A percentile compares a stretch with the other conserved stretches of the same genome.
Evolutionary conservation across 148 eudicot species (phyloP).

Genomic region (Vaccinium macrocarpon): DNA sequence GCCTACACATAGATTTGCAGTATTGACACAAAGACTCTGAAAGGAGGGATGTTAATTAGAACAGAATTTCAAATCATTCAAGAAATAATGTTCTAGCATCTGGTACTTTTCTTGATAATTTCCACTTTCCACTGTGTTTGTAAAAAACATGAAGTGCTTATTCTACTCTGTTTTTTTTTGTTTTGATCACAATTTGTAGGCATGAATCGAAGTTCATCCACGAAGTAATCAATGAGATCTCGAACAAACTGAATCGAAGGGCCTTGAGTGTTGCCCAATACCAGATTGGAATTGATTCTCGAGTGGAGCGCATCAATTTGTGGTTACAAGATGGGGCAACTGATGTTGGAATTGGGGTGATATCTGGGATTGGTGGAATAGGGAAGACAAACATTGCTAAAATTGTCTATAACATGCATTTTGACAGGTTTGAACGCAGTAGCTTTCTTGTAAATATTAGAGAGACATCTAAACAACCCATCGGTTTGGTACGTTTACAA

Average conservation of each 20-base stretch:
- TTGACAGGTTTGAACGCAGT: slow-evolving; percentile 9
- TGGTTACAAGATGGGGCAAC: slow-evolving; percentile 20
- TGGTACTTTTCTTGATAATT: background rate
- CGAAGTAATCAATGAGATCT: background rate
- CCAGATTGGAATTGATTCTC: slow-evolving; percentile 9
- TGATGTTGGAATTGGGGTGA: slow-evolving; percentile 8
- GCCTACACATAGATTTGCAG: background rate
- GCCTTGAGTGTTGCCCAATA: slow-evolving; percentile 2
- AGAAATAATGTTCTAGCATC: background rate
- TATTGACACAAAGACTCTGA: background rate
- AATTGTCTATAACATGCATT: background rate
- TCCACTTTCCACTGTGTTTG: background rate
- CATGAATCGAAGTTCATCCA: slow-evolving; percentile 14
- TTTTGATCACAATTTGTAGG: slow-evolving; percentile 5
- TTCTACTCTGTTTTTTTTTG: background rate
- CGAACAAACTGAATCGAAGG: background rate
- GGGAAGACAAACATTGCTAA: slow-evolving; percentile 18
- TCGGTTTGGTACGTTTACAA: slow-evolving; percentile 8
- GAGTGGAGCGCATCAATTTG: background rate
- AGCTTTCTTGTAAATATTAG: slow-evolving; percentile 9
- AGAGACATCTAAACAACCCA: background rate
- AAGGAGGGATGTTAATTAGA: background rate
- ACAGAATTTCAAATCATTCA: background rate
- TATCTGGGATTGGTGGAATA: slow-evolving; percentile 16
- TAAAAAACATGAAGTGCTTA: background rate